Percentiles rank a stretch among this genome's conserved stretches.
Conservation (phyloP, 768 basidiomycete species). For the Mycena haematopus region DNA sequence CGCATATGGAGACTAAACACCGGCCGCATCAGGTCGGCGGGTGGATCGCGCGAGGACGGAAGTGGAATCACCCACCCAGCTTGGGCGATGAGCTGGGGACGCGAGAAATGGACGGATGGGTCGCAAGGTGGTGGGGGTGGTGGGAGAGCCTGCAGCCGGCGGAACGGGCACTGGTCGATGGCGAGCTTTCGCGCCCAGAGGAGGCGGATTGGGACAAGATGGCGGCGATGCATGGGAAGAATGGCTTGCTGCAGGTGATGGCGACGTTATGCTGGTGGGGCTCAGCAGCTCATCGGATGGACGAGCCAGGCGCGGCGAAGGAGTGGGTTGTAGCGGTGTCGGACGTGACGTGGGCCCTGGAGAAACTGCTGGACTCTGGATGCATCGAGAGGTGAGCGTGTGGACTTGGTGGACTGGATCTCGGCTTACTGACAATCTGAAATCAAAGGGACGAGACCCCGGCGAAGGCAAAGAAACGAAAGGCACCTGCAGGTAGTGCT, state of each 20-base stretch:
- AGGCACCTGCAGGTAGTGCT: no score
- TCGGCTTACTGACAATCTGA: no score
- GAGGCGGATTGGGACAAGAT: not conserved
- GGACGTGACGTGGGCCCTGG: no score
- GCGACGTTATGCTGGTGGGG: not conserved
- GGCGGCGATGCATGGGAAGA: not conserved
- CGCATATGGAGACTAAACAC: not conserved
- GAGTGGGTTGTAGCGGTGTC: no score
- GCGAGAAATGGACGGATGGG: not conserved
- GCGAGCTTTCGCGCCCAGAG: not conserved
- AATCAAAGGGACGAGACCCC: no score
- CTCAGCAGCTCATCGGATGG: no score
- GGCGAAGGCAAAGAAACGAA: no score
- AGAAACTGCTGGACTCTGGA: no score
- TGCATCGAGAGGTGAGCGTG: no score
- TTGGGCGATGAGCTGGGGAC: not conserved
- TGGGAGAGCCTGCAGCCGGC: not conserved
- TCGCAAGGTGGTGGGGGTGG: not conserved
- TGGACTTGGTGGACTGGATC: no score
- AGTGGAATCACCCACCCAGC: not conserved
- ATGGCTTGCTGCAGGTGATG: not conserved
- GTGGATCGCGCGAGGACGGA: not conserved
- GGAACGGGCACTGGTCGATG: not conserved
- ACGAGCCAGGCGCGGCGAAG: no score
- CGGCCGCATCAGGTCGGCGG: not conserved